These are phyloP conservation scores for Epicoccum sorghinum DNA, from an alignment of 2,329 filamentous ascomycete genomes.

Conservation along the genomic window DNA sequence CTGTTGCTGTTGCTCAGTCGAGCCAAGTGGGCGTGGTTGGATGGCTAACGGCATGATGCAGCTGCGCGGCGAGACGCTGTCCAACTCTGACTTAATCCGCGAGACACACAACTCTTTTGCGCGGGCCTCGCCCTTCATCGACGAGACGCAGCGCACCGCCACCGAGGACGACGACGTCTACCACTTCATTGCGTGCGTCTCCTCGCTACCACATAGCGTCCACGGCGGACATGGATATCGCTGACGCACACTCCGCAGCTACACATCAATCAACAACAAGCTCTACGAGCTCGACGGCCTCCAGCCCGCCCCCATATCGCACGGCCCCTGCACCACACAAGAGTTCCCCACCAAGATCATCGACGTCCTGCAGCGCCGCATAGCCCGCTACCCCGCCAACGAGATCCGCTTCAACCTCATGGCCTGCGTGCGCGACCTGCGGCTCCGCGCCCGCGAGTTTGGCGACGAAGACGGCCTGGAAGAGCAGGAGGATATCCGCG, in stretches of 20 bases:
- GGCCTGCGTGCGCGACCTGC: slow-evolving; percentile 85
- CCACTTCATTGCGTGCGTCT: slow-evolving; percentile 80
- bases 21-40: not conserved
- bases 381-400: slow-evolving; percentile 80
- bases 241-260: slow-evolving; percentile 48
- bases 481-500: slow-evolving; percentile 81
- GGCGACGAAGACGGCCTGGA: slow-evolving; percentile 81
- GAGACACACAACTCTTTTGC: slow-evolving; percentile 89
- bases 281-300: slow-evolving; percentile 96
- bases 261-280: slow-evolving; percentile 77
- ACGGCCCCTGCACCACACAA: slow-evolving; percentile 73
- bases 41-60: slow-evolving; percentile 44
- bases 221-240: too few species aligned
- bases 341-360: slow-evolving; percentile 83
- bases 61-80: slow-evolving; percentile 72
- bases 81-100: slow-evolving; percentile 65
- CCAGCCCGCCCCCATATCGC: slow-evolving; percentile 88
- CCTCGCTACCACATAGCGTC: not conserved
- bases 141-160: slow-evolving; percentile 79
- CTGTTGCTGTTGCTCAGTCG: not conserved
- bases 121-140: slow-evolving; percentile 84
- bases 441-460: slow-evolving; percentile 76
- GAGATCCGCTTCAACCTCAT: slow-evolving; percentile 97
- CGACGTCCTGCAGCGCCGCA: slow-evolving; percentile 81
- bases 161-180: slow-evolving; percentile 88